Evolutionary conservation across 768 basidiomycete genomes (phyloP).

Genomic region (Mycena vulgaris): DNA sequence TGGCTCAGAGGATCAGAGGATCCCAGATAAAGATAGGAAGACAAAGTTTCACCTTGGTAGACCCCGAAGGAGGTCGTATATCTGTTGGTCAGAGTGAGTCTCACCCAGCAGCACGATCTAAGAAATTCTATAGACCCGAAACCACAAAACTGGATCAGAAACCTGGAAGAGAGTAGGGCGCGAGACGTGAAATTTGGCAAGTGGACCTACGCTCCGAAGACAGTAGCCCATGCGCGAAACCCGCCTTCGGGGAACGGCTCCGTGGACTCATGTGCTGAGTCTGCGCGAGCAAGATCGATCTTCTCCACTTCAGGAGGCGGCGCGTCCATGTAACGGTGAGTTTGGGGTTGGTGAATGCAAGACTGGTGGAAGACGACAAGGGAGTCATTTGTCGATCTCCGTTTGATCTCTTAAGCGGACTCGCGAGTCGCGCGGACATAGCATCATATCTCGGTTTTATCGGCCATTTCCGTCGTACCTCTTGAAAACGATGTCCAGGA

Average conservation of each 20-base stretch:
- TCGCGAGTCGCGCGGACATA: no score
- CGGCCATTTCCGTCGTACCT: no score
- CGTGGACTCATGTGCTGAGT: no score
- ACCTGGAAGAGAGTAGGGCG: not conserved
- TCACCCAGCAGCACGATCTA: not conserved
- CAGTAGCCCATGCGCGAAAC: not conserved
- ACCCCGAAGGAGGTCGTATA: slow-evolving; percentile 56
- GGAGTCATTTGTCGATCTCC: no score
- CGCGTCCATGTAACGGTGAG: no score
- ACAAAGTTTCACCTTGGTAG: slow-evolving; percentile 43
- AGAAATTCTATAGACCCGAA: slow-evolving; percentile 52
- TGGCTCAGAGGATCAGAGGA: not conserved
- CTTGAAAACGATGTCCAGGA: no score
- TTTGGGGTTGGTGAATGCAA: no score
- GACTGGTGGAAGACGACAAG: no score
- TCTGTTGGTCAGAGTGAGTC: slow-evolving; percentile 37
- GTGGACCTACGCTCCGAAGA: not conserved
- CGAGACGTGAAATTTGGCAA: not conserved
- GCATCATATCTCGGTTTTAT: no score
- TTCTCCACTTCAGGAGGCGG: no score
- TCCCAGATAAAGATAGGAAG: not conserved
- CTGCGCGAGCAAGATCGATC: no score
- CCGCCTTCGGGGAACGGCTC: not conserved
- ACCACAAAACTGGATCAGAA: slow-evolving; percentile 54
- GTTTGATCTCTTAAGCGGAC: no score